A percentile compares a stretch with the other conserved stretches of the same genome.
Conservation (phyloP, 164 flowering plant species). For the Protea cynaroides region DNA sequence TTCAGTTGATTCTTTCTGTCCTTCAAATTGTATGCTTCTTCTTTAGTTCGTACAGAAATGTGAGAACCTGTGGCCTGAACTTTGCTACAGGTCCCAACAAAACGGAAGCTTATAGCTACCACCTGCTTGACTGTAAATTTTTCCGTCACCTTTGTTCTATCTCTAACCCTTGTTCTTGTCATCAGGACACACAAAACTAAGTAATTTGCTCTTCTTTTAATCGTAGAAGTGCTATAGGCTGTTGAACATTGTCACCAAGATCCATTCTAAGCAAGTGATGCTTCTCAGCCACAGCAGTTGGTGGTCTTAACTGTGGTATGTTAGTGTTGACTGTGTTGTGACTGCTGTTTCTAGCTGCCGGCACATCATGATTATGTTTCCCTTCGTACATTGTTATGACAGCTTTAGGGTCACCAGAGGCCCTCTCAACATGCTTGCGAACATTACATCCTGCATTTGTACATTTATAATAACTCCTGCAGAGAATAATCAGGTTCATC, state of each 20-base stretch:
- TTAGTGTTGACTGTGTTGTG: slow-evolving; percentile 29
- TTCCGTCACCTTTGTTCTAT: neutral
- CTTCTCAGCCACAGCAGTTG: slow-evolving; percentile 22
- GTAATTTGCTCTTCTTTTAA: slow-evolving; percentile 53
- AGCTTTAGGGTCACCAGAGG: slow-evolving; percentile 70
- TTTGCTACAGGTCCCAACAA: neutral
- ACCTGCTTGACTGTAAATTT: neutral
- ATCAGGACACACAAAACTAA: slow-evolving; percentile 7
- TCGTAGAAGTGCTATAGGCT: slow-evolving; percentile 35
- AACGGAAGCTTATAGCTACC: neutral
- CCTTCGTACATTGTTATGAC: slow-evolving; percentile 94
- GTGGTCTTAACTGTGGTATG: slow-evolving; percentile 28
- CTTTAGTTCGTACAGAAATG: neutral
- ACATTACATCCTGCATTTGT: slow-evolving; percentile 77
- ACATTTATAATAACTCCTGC: slow-evolving; percentile 92
- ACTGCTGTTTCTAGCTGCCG: slow-evolving; percentile 51
- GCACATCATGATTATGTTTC: slow-evolving; percentile 86
- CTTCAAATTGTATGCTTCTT: neutral
- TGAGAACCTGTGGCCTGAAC: neutral
- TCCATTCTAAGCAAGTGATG: slow-evolving; percentile 27
- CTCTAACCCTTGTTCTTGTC: neutral
- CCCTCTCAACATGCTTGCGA: slow-evolving; percentile 93
- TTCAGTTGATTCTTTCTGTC: slow-evolving; percentile 2
- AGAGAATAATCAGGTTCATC: slow-evolving; percentile 12
- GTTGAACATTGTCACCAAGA: slow-evolving; percentile 35